Base-by-base conservation (phyloP, 2,329 filamentous ascomycete species). In the Phaeosphaeria sp. region DNA sequence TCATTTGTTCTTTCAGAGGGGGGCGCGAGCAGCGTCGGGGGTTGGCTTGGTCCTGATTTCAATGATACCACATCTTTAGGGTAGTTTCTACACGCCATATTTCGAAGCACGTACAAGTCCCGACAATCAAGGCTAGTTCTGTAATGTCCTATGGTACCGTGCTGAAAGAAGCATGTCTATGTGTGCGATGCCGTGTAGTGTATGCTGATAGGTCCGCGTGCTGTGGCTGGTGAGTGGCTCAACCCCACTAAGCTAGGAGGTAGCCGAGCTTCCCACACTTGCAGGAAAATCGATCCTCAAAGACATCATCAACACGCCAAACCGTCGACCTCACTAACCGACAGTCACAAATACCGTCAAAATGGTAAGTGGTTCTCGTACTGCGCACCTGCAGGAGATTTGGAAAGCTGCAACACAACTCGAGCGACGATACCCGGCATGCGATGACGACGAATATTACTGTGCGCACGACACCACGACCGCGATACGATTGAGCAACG, bases 271-370 rank as follows among this genome's bases (percentile, higher is more conserved):
- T 67, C 72, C 73, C 68, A 73, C 61, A 66, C 64, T 65, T 56
- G 59, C 67, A 67, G 65, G 65, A 71, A 70, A 68, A 67, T 64
- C 55, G 60, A 66, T 55, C 54, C 56, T 64, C 60, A 52, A 52
- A 56, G 59, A 58, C 68, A 69, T 60, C 69, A 73, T 64, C 72
- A 74, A 61, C 67, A 68, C 65, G 72, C 71, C 69, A 68, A 68
- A 71, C 68, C 67, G 68, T 72, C 72, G 69, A 68, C 69, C 65
- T 66, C 65, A 70, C 68, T 71, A 71, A 71, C 69, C 68, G 64
- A 73, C 69, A 72, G 69, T 64, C 69, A 68, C 70, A 75, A 73
- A 73, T 72, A 72, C 52, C 52, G 73, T 73, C 74, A 78, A 74
- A 68, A 78, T 78, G 75, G 75, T 78, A 66, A 77, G 75, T 72